phyloP scores from a whole-genome alignment of 73 alveolate genomes.

The Blepharisma stoltei region DNA sequence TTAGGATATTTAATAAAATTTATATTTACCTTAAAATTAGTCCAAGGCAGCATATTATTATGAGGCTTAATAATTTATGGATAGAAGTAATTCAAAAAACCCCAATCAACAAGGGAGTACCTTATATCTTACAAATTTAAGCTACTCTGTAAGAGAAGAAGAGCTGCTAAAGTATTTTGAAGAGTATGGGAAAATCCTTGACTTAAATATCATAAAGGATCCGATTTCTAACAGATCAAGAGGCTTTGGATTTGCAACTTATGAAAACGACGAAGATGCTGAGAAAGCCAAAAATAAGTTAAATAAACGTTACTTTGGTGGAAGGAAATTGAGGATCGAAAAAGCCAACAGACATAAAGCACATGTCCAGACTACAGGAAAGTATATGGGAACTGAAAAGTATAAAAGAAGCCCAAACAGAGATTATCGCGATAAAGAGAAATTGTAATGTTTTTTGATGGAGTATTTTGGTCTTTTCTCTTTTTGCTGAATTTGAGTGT shows the following conservation, averaged over 20 bases:
- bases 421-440: no score
- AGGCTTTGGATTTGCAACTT: conserved; percentile 31
- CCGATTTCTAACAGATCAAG: conserved; percentile 2
- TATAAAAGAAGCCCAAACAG: no score
- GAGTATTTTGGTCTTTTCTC: no score
- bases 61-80: no score
- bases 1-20: no score
- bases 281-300: conserved; percentile 9
- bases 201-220: conserved; percentile 13
- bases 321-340: conserved; percentile 2
- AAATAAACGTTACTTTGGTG: neutral
- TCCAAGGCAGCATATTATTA: no score
- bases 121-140: conserved; percentile 15
- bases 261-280: conserved; percentile 20
- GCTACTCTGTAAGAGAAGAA: neutral
- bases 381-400: no score
- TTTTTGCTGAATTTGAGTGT: no score
- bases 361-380: no score
- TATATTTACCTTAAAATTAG: no score
- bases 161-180: neutral
- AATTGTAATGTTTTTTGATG: no score
- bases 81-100: no score
- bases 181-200: conserved; percentile 10
- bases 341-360: neutral
- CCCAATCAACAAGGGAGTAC: neutral